phyloP scores from a whole-genome alignment of 1,284 basidiomycete genomes.

The Sanghuangporus baumii region DNA sequence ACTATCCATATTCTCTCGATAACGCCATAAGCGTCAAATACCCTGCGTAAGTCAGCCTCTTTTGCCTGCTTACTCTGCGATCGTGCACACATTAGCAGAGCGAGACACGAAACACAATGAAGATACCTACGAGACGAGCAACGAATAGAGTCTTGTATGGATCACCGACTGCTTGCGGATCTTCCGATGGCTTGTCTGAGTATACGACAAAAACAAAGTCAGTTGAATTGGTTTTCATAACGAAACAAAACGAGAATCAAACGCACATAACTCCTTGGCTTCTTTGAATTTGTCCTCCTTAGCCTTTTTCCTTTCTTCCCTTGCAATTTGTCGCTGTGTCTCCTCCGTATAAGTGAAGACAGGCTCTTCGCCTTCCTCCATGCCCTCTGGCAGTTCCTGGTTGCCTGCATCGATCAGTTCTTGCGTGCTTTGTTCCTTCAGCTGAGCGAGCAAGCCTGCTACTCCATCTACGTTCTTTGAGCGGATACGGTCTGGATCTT shows the following conservation, averaged over 20 bases:
- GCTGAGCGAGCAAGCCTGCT: conserved; percentile 60
- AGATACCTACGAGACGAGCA: conserved; percentile 71
- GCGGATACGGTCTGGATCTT: conserved; percentile 71
- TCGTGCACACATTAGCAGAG: conserved; percentile 21
- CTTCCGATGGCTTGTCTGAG: conserved; percentile 85
- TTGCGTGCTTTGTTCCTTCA: conserved; percentile 74
- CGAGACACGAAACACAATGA: not conserved
- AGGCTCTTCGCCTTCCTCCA: conserved; percentile 80
- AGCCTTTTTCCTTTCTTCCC: conserved; percentile 78
- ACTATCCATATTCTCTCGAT: conserved; percentile 92
- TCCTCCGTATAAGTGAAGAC: conserved; percentile 74
- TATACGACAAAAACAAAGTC: conserved; percentile 13
- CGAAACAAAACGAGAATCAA: conserved; percentile 4
- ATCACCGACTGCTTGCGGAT: conserved; percentile 91
- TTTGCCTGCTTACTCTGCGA: conserved; percentile 80
- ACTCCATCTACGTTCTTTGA: conserved; percentile 72
- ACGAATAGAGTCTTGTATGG: conserved; percentile 99
- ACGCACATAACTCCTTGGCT: conserved; percentile 80
- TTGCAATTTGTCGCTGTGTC: conserved; percentile 67
- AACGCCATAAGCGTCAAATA: conserved; percentile 93
- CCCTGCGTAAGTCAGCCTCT: conserved; percentile 86
- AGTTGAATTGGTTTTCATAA: conserved; percentile 4
- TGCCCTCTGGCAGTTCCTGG: conserved; percentile 40
- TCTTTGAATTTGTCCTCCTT: conserved; percentile 75
- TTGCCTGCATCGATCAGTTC: conserved; percentile 53